phyloP scores from a whole-genome alignment of 163 green algal species.

The Chlamydomonas reinhardtii region DNA sequence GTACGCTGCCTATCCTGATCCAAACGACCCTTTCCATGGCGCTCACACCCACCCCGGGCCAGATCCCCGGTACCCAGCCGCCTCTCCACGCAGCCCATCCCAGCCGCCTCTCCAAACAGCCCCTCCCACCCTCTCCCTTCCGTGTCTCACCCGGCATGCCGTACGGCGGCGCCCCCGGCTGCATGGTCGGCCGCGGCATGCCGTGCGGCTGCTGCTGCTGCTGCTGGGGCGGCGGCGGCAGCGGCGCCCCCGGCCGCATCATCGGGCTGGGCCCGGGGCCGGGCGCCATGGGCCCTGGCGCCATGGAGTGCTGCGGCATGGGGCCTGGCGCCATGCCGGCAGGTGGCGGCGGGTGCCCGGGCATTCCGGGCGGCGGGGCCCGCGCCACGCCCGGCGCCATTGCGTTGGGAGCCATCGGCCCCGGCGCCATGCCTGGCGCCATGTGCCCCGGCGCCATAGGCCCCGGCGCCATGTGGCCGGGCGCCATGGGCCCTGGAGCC shows the following conservation, averaged over 20 bases:
- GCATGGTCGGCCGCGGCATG: background rate
- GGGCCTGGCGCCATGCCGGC: slow-evolving; percentile 1
- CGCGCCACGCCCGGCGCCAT: background rate
- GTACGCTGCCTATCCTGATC: too few species aligned
- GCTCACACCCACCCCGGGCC: too few species aligned
- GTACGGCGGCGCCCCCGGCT: background rate
- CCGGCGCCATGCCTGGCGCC: slow-evolving; percentile 10
- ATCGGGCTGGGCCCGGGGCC: background rate
- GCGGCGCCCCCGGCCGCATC: background rate
- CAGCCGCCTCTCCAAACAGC: background rate
- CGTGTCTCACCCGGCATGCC: background rate
- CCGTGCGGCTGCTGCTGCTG: slow-evolving; percentile 11
- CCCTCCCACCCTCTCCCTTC: background rate
- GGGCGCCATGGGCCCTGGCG: background rate
- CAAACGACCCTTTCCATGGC: too few species aligned
- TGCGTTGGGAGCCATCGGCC: background rate
- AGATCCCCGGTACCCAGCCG: too few species aligned
- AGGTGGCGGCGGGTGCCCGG: background rate
- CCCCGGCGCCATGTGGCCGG: background rate
- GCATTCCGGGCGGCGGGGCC: slow-evolving; percentile 17
- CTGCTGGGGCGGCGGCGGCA: slow-evolving; percentile 1
- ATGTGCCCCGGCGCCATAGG: background rate
- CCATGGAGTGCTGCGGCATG: slow-evolving; percentile 1
- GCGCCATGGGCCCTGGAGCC: background rate
- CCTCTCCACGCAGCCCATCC: too few species aligned